Evolutionary conservation across 2,329 filamentous ascomycete genomes (phyloP).

Genomic region (Exophiala calicioides): DNA sequence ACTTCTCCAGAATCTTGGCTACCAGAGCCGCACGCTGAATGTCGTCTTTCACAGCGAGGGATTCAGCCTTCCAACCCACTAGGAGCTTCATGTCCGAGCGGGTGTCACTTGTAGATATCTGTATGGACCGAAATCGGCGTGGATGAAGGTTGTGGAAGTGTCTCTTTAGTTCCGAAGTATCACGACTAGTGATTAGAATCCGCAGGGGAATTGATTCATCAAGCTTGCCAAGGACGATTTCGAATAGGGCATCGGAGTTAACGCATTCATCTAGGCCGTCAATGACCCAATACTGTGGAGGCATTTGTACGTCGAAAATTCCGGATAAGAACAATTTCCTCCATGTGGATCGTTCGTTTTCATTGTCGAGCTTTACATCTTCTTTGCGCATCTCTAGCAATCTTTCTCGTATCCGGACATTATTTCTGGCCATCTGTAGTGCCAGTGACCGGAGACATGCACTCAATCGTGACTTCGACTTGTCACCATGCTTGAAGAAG

Average conservation of each 20-base stretch:
- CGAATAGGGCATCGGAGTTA: constrained; percentile 24
- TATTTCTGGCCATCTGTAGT: constrained; percentile 33
- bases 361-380: constrained; percentile 31
- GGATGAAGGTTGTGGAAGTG: too few species aligned
- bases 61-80: constrained; percentile 11
- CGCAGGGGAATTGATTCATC: constrained; percentile 26
- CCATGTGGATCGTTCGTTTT: constrained; percentile 35
- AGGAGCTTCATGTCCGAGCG: too few species aligned
- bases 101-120: too few species aligned
- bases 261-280: constrained; percentile 44
- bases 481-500: too few species aligned
- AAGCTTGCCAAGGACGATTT: constrained; percentile 34
- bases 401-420: constrained; percentile 16
- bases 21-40: constrained; percentile 2
- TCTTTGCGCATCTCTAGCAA: constrained; percentile 33
- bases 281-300: constrained; percentile 41
- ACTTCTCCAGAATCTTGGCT: constrained; percentile 7
- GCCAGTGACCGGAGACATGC: constrained; percentile 31
- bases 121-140: too few species aligned
- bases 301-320: constrained; percentile 32
- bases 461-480: too few species aligned
- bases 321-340: constrained; percentile 35
- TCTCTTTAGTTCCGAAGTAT: neutral
- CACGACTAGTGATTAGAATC: neutral
- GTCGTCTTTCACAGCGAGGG: constrained; percentile 1